These are phyloP conservation scores for Ascomycota sp. DNA, from an alignment of 2,329 filamentous ascomycete genomes.

Conservation along the genomic window DNA sequence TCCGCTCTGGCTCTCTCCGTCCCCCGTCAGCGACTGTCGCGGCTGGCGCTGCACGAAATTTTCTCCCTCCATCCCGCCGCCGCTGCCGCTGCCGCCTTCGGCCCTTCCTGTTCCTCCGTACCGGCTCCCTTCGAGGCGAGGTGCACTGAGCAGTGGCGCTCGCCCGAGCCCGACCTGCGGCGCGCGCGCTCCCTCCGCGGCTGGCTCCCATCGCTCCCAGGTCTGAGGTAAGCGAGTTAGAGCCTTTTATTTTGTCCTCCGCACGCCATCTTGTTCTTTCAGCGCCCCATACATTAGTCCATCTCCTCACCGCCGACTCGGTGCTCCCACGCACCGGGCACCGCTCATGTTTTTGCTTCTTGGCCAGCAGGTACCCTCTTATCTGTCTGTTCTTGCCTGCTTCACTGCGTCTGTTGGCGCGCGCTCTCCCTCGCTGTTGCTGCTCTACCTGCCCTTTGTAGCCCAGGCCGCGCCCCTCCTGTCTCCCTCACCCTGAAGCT, in stretches of 20 bases:
- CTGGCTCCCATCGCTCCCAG: constrained; percentile 1
- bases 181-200: constrained; percentile 1
- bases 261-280: neutral
- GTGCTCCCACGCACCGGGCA: too few species aligned
- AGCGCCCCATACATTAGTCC: neutral
- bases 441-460: too few species aligned
- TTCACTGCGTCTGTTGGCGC: too few species aligned
- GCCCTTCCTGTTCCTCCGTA: neutral
- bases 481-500: too few species aligned
- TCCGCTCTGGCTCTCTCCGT: constrained; percentile 1
- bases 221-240: neutral
- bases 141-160: neutral
- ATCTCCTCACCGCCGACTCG: neutral
- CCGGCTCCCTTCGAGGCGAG: neutral
- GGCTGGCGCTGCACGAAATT: constrained; percentile 11
- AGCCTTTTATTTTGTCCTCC: neutral
- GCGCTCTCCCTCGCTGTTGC: too few species aligned
- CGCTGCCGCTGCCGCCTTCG: neutral
- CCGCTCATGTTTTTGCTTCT: too few species aligned
- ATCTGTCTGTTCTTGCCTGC: too few species aligned
- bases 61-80: constrained; percentile 7
- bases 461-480: too few species aligned
- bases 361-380: too few species aligned
- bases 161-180: neutral
- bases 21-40: constrained; percentile 1